Base-by-base conservation (phyloP, 108 stramenopile species). In the Licmophora abbreviata region DNA sequence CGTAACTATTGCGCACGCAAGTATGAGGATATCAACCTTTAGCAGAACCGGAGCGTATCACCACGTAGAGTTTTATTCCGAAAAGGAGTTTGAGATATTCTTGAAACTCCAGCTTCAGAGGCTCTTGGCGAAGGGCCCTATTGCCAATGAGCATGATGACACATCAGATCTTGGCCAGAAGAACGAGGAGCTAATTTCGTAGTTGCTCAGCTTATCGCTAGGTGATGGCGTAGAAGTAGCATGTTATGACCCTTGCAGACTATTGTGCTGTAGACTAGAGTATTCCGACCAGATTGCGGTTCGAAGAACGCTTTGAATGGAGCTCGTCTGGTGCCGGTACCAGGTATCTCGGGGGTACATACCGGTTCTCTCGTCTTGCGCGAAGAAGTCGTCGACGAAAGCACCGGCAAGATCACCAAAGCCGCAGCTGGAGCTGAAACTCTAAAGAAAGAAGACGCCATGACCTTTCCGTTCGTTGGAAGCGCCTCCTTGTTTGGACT, bases 401-500 rank as follows among this genome's bases (percentile, higher is more conserved):
- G 63, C 29, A 66, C 73, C 31, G 66, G 55, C n/a, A 58, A 52
- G 41, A 69, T 61, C 46, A 58, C 59, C 0, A 58, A 68, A 34
- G 63, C 68, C 1, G 48, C 54, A 2, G 46, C 51, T 12, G 56
- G 63, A 24, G 62, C 47, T 10, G 88, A 89, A 69, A 89, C 83
- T 3, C 54, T 89, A 4, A 61, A 56, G 23, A 58, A 62, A 24
- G 62, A 63, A 44, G 96, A 97, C 60, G 98, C 98, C 38, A 81
- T 83, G 66, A 85, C 91, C 70, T 95, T 97, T 59, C 98, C 98
- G 1, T n/a, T 99, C 17, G 45, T 96, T 44, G 98, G 98, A 27
- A 85, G 81, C 32, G 57, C 56, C 24, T 88, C 90, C 4, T 81
- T 99, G 42, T 86, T 97, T 57, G 59, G 78, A 23, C 74, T 97